Evolutionary conservation across 805 yeast species (phyloP).

Genomic region (Diddensiella transvaalensis): DNA sequence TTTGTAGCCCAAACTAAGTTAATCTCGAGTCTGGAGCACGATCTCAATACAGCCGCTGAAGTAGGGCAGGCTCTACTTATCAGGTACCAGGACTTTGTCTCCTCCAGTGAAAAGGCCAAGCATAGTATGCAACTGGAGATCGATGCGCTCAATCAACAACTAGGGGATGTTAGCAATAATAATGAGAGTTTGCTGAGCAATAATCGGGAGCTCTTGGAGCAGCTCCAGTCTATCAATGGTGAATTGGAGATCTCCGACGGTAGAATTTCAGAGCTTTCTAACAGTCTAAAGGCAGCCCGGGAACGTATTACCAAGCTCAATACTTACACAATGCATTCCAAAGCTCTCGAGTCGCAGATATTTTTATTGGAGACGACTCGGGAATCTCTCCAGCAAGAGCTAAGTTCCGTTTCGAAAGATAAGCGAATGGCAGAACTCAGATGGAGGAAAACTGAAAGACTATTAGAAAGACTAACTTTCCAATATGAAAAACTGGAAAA

Average conservation of each 20-base stretch:
- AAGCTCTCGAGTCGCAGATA: conserved; percentile 19
- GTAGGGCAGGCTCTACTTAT: conserved; percentile 22
- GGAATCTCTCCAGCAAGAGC: conserved; percentile 19
- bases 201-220: conserved; percentile 16
- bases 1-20: conserved; percentile 11
- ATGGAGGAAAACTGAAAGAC: conserved; percentile 19
- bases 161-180: conserved; percentile 11
- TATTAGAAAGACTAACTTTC: conserved; percentile 15
- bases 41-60: conserved; percentile 22
- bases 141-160: conserved; percentile 8
- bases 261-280: conserved; percentile 12
- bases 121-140: conserved; percentile 13
- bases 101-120: conserved; percentile 7
- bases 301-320: conserved; percentile 15
- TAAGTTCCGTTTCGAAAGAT: conserved; percentile 11
- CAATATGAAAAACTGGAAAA: conserved; percentile 20
- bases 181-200: conserved; percentile 12
- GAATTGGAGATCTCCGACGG: conserved; percentile 15
- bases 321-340: conserved; percentile 14
- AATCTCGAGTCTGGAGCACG: conserved; percentile 13
- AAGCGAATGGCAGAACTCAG: conserved; percentile 15
- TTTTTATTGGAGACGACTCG: conserved; percentile 15
- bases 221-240: conserved; percentile 13
- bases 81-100: conserved; percentile 14
- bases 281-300: conserved; percentile 13